Evolutionary conservation across 345 rosid species (phyloP).

Genomic region (Linum usitatissimum): DNA sequence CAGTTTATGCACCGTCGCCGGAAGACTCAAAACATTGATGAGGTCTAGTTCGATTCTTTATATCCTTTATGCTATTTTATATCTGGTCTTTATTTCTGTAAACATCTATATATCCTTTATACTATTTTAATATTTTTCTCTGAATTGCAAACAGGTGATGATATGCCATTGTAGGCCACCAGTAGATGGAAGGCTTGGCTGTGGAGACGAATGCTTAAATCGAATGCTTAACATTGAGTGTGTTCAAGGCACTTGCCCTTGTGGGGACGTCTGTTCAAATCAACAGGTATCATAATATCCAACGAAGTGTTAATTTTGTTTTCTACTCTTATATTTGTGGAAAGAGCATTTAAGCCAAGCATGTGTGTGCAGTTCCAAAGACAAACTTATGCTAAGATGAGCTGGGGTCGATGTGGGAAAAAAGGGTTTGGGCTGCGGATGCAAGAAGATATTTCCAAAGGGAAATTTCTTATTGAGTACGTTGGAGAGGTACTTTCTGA

Average conservation of each 20-base stretch:
- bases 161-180: conserved; percentile 83
- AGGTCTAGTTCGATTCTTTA: conserved; percentile 39
- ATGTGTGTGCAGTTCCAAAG: conserved; percentile 74
- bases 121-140: neutral
- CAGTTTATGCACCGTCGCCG: conserved; percentile 79
- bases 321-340: neutral
- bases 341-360: conserved; percentile 8
- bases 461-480: conserved; percentile 87
- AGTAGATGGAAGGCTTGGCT: conserved; percentile 51
- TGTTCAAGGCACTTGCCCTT: conserved; percentile 84
- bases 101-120: no score
- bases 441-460: conserved; percentile 58
- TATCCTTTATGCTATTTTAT: no score
- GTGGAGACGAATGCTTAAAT: conserved; percentile 93
- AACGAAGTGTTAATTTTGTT: neutral
- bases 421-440: conserved; percentile 88
- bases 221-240: conserved; percentile 98
- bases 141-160: conserved; percentile 56
- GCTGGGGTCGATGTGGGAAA: conserved; percentile 71
- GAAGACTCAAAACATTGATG: conserved; percentile 85
- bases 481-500: conserved; percentile 75
- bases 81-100: neutral
- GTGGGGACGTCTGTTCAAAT: conserved; percentile 85
- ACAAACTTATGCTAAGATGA: conserved; percentile 60
- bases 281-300: conserved; percentile 52